Evolutionary conservation across 306 rosid species (phyloP).

Genomic region (Neltuma alba): DNA sequence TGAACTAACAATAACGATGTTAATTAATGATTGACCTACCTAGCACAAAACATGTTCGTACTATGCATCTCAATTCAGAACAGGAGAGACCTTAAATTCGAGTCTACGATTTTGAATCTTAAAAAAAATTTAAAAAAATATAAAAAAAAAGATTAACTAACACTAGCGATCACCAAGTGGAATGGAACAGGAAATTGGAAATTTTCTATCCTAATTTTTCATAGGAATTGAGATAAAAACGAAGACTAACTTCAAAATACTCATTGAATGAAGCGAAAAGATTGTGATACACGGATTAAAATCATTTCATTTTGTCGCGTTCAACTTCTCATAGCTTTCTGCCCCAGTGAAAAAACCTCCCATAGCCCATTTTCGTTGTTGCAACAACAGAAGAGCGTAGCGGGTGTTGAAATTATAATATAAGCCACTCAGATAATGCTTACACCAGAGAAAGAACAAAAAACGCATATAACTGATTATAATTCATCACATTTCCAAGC

Average conservation of each 20-base stretch:
- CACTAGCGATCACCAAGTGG: slow-evolving; percentile 4
- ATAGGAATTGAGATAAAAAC: background rate
- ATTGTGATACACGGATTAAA: background rate
- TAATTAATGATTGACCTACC: background rate
- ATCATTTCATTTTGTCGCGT: background rate
- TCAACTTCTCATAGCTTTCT: background rate
- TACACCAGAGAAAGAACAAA: background rate
- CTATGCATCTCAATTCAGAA: background rate
- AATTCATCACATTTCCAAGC: background rate
- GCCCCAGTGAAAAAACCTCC: background rate
- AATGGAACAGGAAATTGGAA: slow-evolving; percentile 2
- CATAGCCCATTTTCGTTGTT: background rate
- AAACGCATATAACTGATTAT: background rate
- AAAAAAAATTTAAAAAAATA: too few species aligned
- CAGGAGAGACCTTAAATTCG: background rate
- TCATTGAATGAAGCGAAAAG: background rate
- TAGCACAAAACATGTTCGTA: background rate
- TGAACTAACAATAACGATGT: background rate
- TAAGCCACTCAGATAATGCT: background rate
- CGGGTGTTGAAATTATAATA: background rate
- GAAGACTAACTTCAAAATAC: background rate
- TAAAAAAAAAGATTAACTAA: background rate
- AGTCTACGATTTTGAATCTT: background rate
- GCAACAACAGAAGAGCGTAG: background rate
- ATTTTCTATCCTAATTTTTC: background rate